Percentiles rank a stretch among this genome's conserved stretches.
Evolutionary conservation across 768 basidiomycete genomes (phyloP).

Genomic region (Mycena galopus): DNA sequence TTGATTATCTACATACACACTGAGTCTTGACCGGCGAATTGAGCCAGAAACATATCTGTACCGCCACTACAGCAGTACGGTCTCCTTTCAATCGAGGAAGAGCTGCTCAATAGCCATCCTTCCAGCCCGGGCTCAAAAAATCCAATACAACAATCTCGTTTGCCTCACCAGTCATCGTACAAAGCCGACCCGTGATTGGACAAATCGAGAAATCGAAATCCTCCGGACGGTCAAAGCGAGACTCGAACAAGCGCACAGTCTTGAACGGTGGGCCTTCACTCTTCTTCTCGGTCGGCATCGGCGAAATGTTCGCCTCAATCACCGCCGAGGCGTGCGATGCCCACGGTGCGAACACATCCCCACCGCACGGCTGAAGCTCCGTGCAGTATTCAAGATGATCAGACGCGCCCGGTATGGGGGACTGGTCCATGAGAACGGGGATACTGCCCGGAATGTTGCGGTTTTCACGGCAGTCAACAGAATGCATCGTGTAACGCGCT

Average conservation of each 20-base stretch:
- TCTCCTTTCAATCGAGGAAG: too few species aligned
- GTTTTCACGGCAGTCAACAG: background rate
- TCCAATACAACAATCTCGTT: conserved; percentile 21
- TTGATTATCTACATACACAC: too few species aligned
- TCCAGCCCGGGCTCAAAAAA: conserved; percentile 7
- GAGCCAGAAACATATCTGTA: too few species aligned
- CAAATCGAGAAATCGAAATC: conserved; percentile 10
- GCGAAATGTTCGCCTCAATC: conserved; percentile 7
- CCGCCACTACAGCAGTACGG: too few species aligned
- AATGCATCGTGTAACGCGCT: conserved; percentile 24
- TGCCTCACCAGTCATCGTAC: background rate
- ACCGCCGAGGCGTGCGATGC: background rate
- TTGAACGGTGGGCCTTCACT: background rate
- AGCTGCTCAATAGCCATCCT: background rate
- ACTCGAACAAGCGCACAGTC: conserved; percentile 7
- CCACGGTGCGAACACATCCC: background rate
- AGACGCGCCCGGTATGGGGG: background rate
- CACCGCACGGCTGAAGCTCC: conserved; percentile 13
- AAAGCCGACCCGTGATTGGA: conserved; percentile 12
- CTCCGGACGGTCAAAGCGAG: background rate
- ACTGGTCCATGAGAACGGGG: conserved; percentile 19
- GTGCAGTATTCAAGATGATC: background rate
- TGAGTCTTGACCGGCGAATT: too few species aligned
- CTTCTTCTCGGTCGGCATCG: conserved; percentile 5
- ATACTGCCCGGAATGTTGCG: conserved; percentile 7